phyloP scores from a whole-genome alignment of 2,329 filamentous ascomycete genomes.

The Pyricularia sp. region DNA sequence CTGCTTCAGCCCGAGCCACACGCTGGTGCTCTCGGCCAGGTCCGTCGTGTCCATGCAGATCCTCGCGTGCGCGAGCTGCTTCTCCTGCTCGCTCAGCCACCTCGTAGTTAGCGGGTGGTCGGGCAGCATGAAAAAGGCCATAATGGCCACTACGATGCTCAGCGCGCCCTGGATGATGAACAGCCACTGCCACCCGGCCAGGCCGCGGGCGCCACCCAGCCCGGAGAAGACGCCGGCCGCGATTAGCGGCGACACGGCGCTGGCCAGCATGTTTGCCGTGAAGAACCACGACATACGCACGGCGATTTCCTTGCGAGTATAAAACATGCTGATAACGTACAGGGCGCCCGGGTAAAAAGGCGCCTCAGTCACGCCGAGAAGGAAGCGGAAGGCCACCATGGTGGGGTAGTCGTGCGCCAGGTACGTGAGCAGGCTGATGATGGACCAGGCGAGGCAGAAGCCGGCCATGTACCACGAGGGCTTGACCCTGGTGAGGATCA shows the following conservation, averaged over 20 bases:
- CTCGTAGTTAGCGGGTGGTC: conserved; percentile 13
- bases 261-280: conserved; percentile 38
- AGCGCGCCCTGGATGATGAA: conserved; percentile 36
- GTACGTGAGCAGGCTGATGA: conserved; percentile 19
- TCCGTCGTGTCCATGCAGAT: conserved; percentile 2
- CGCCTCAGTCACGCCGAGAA: conserved; percentile 48
- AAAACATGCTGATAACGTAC: conserved; percentile 34
- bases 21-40: neutral
- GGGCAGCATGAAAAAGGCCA: conserved; percentile 36
- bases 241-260: conserved; percentile 44
- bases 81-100: neutral
- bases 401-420: conserved; percentile 36
- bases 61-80: conserved; percentile 16
- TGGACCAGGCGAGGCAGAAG: conserved; percentile 24
- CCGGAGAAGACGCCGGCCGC: conserved; percentile 5
- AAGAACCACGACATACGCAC: conserved; percentile 40
- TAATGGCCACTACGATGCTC: conserved; percentile 42
- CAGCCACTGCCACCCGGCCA: conserved; percentile 6
- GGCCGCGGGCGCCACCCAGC: conserved; percentile 1
- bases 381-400: conserved; percentile 44
- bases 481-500: conserved; percentile 27
- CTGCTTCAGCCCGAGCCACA: conserved; percentile 11
- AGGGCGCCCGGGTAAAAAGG: conserved; percentile 29
- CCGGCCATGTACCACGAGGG: conserved; percentile 32
- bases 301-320: conserved; percentile 33